Base-by-base conservation (phyloP, 192 early-diverging fungal species). In the Geranomyces michiganensis region DNA sequence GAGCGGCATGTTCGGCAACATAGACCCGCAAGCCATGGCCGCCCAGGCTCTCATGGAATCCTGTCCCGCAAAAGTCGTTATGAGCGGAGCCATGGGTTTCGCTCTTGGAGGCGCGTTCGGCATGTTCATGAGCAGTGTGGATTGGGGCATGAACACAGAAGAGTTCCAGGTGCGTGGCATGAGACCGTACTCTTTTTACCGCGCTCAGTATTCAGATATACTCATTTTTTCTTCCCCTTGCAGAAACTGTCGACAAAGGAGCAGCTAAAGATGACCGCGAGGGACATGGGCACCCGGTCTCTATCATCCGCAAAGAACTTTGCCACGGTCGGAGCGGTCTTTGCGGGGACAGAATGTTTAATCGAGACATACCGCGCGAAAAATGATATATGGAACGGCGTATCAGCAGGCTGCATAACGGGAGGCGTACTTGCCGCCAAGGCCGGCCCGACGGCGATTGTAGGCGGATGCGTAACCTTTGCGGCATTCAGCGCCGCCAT, bases 361-460 rank as follows among this genome's bases (percentile, higher is more conserved):
- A 96, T 97, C 66, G 97, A 99, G 83, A 67, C 64, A 85, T 98
- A 96, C 73, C 89, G 97, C 26, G 97, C 92, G 9, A 95, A 94
- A 73, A 93, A 97, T 78, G 97, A 99, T 72, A 80, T 95, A 24
- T 93, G 92, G 78, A 99, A 97, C 74, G 90, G 92, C 63, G 76
- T 92, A 14, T 83, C 87, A 22, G 92, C 94, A 27, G 97, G 97
- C 24, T 97, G 96, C 73, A 81, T 97, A 53, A 96, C 97, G 32
- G 96, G 97, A 56, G 95, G 91, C 10, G 81, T 89, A 19, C 74
- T 68, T 60, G 59, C 63, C 15, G 49, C 65, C 26, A n/a, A 51
- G 69, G 87, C 86, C 24, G 94, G 94, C 1, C 93, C 92, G 15
- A 81, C 89, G 56, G 91, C 90, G 2, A 83, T 89, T 51, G 85